Evolutionary conservation across 306 rosid species (phyloP).

Genomic region (Glycine tomentella): DNA sequence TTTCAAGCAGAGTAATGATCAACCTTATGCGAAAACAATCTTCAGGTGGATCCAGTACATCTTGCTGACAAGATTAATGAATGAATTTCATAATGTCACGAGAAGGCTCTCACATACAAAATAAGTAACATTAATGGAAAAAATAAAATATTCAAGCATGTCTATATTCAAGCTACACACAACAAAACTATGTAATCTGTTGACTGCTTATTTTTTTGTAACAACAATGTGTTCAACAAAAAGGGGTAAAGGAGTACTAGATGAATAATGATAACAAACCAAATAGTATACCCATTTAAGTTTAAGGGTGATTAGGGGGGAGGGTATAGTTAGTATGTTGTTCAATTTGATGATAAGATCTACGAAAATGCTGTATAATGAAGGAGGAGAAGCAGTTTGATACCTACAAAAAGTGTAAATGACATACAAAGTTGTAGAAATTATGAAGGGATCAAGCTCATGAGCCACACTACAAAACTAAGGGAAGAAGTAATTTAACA

Average conservation of each 20-base stretch:
- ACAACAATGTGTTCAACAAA: not conserved
- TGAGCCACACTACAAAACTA: not conserved
- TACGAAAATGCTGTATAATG: not conserved
- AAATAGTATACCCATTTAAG: not conserved
- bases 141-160: not conserved
- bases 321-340: not conserved
- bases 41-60: conserved; percentile 91
- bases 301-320: not conserved
- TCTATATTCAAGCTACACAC: conserved; percentile 9
- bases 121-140: conserved; percentile 15
- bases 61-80: conserved; percentile 74
- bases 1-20: conserved; percentile 92
- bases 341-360: not conserved
- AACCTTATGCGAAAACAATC: conserved; percentile 97
- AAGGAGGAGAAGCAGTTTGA: not conserved
- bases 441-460: not conserved
- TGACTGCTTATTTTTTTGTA: not conserved
- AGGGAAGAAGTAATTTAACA: not conserved
- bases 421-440: not conserved
- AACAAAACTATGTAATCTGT: conserved; percentile 1
- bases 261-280: not conserved
- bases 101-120: conserved; percentile 40
- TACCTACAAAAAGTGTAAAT: not conserved
- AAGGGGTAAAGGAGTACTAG: not conserved
- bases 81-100: conserved; percentile 23